These are phyloP conservation scores for Myriosclerotinia curreyana DNA, from an alignment of 2,329 filamentous ascomycete species.

Conservation along the genomic window DNA sequence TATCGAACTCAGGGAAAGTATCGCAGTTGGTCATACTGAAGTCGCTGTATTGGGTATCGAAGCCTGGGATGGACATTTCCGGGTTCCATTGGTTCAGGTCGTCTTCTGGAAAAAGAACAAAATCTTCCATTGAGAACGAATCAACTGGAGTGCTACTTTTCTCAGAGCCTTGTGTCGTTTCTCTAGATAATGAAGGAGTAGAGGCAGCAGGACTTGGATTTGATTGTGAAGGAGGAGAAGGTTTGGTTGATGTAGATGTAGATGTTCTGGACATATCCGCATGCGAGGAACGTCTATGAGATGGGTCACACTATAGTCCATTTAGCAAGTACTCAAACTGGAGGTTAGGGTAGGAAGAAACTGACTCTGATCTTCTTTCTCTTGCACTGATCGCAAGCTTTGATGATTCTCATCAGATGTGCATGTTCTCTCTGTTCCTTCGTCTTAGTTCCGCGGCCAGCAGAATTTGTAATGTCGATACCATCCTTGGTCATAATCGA, in stretches of 20 bases:
- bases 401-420: constrained; percentile 64
- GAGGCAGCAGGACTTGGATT: constrained; percentile 26
- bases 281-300: constrained; percentile 31
- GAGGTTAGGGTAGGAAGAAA: not conserved
- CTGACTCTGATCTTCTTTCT: constrained; percentile 57
- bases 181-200: constrained; percentile 23
- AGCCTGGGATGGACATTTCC: constrained; percentile 25
- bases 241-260: constrained; percentile 28
- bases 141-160: constrained; percentile 23
- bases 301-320: constrained; percentile 35
- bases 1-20: constrained; percentile 22
- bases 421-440: constrained; percentile 67
- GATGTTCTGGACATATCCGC: constrained; percentile 32
- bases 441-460: constrained; percentile 61
- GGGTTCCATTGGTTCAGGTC: constrained; percentile 29
- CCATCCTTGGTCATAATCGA: constrained; percentile 65
- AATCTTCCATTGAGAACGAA: constrained; percentile 35
- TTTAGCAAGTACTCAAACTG: constrained; percentile 20
- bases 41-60: constrained; percentile 29
- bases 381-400: constrained; percentile 62
- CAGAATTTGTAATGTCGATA: constrained; percentile 59
- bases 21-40: constrained; percentile 34
- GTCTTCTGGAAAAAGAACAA: constrained; percentile 37
- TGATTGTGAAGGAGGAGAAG: constrained; percentile 25
- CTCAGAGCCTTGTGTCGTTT: constrained; percentile 26